These are phyloP conservation scores for Lasiosphaeriaceae sp. DNA, from an alignment of 495 filamentous ascomycete species.

Conservation along the genomic window DNA sequence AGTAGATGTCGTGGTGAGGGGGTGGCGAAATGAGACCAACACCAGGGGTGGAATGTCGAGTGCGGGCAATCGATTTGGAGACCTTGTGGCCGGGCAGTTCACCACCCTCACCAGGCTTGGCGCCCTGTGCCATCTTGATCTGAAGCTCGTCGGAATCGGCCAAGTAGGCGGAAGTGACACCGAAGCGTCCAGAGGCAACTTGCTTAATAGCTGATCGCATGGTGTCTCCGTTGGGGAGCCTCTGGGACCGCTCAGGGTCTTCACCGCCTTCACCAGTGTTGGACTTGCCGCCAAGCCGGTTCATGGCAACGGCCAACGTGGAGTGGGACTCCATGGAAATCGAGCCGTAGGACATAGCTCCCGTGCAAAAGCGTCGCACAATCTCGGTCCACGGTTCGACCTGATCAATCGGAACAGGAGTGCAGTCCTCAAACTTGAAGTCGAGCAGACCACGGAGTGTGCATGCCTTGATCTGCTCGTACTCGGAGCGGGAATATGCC, in stretches of 20 bases:
- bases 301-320: constrained; percentile 96
- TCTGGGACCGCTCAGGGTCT: constrained; percentile 85
- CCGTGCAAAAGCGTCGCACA: constrained; percentile 96
- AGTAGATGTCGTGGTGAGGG: constrained; percentile 99
- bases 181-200: constrained; percentile 95
- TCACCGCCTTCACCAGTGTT: constrained; percentile 99
- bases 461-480: constrained; percentile 97
- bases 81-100: constrained; percentile 98
- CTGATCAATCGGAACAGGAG: constrained; percentile 90
- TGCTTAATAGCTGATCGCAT: constrained; percentile 99
- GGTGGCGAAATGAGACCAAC: constrained; percentile 98
- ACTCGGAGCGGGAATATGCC: constrained; percentile 89
- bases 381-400: constrained; percentile 99
- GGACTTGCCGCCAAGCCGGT: constrained; percentile 93
- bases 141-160: constrained; percentile 97
- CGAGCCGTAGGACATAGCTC: constrained; percentile 99
- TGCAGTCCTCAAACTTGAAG: constrained; percentile 89
- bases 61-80: constrained; percentile 91
- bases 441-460: constrained; percentile 95
- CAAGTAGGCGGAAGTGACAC: constrained; percentile 97
- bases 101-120: constrained; percentile 98
- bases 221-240: constrained; percentile 88
- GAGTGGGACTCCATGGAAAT: constrained; percentile 99
- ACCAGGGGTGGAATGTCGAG: constrained; percentile 96
- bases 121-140: constrained; percentile 99